Conservation (phyloP, 2,329 filamentous ascomycete species). For the Fusarium udum region DNA sequence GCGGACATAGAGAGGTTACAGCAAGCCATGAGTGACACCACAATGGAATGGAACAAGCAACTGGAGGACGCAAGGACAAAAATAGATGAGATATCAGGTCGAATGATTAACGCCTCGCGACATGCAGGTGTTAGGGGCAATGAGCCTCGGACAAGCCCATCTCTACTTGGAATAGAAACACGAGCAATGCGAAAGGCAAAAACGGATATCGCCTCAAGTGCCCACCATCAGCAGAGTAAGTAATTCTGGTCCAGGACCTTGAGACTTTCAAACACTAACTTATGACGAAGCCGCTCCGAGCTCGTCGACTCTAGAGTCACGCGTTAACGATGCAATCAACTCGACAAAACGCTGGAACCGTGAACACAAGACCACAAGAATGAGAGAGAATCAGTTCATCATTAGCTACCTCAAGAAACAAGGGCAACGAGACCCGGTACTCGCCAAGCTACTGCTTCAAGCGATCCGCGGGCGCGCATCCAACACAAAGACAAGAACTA, state of each 20-base stretch:
- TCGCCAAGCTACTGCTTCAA: slow-evolving; percentile 49
- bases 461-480: slow-evolving; percentile 42
- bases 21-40: slow-evolving; percentile 28
- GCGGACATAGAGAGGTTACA: slow-evolving; percentile 32
- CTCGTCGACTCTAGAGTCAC: slow-evolving; percentile 23
- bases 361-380: slow-evolving; percentile 49
- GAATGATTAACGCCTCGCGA: slow-evolving; percentile 38
- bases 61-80: slow-evolving; percentile 37
- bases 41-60: slow-evolving; percentile 35
- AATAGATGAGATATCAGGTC: slow-evolving; percentile 35
- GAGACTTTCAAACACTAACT: background rate
- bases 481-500: slow-evolving; percentile 10
- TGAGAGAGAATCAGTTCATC: slow-evolving; percentile 46
- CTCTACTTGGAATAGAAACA: slow-evolving; percentile 17
- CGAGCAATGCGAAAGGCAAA: slow-evolving; percentile 10
- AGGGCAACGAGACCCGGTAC: slow-evolving; percentile 46
- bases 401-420: slow-evolving; percentile 50
- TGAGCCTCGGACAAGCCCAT: background rate
- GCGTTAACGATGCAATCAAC: slow-evolving; percentile 49
- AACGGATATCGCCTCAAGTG: background rate
- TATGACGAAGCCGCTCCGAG: slow-evolving; percentile 1
- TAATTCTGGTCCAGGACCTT: background rate
- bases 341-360: slow-evolving; percentile 53
- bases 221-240: slow-evolving; percentile 13
- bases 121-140: slow-evolving; percentile 30